phyloP scores from a whole-genome alignment of 2,329 filamentous ascomycete genomes.

The Chaetomium sp. region DNA sequence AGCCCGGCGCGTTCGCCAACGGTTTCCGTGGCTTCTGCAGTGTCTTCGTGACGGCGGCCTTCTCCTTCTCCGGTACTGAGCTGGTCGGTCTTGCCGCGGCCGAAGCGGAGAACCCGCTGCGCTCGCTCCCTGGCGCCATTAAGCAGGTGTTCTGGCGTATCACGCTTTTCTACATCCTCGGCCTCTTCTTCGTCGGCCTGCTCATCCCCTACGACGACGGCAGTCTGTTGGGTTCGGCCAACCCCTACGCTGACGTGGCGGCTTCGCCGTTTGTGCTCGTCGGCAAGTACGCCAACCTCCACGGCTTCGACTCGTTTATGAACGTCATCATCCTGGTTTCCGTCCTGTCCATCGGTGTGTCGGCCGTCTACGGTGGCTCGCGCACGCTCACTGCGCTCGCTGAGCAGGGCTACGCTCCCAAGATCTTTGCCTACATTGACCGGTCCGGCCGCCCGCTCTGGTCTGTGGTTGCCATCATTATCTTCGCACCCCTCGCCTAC shows the following conservation, averaged over 20 bases:
- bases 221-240: slow-evolving; percentile 34
- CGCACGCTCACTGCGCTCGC: slow-evolving; percentile 51
- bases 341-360: slow-evolving; percentile 49
- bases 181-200: slow-evolving; percentile 43
- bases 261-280: slow-evolving; percentile 47
- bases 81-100: slow-evolving; percentile 64
- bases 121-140: slow-evolving; percentile 68
- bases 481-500: slow-evolving; percentile 43
- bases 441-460: slow-evolving; percentile 44
- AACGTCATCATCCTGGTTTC: slow-evolving; percentile 49
- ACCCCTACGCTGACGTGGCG: slow-evolving; percentile 38
- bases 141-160: slow-evolving; percentile 62
- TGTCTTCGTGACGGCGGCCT: slow-evolving; percentile 64
- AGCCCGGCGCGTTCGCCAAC: slow-evolving; percentile 53
- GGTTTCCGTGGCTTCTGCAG: slow-evolving; percentile 64
- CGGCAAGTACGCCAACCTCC: slow-evolving; percentile 41
- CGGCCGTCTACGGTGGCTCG: slow-evolving; percentile 48
- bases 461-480: slow-evolving; percentile 40
- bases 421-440: slow-evolving; percentile 48
- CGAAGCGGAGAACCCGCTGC: slow-evolving; percentile 59
- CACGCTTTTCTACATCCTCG: slow-evolving; percentile 45
- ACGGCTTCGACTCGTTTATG: slow-evolving; percentile 45
- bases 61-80: slow-evolving; percentile 62
- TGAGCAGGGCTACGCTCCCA: slow-evolving; percentile 50
- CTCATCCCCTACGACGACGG: slow-evolving; percentile 38